Base-by-base conservation (phyloP, 2,329 filamentous ascomycete genomes). In the Massarina eburnea region DNA sequence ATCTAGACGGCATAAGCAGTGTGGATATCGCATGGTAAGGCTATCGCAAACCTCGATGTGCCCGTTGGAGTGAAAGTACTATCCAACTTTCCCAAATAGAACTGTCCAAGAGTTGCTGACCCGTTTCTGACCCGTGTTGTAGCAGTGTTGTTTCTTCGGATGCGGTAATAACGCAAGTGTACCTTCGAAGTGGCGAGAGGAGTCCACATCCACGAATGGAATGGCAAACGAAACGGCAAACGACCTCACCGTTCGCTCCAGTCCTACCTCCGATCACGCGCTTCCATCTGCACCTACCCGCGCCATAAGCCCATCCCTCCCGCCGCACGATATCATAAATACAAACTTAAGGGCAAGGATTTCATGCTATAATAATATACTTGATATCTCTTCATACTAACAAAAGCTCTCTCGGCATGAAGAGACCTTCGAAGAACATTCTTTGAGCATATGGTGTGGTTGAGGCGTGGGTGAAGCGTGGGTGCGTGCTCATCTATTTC, bases 391-490 rank as follows among this genome's bases (percentile, higher is more conserved):
- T 44, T 38, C 24, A 37, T 38, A 39, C 41, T 44, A 44, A 38
- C 22, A 24, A 38, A 44, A 44, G 41, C 33, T 44, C 41, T 1
- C 14, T 15, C 33, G 18, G 40, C 40, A 42, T 42, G 21, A 42
- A 12, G 18, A 37, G 17, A 18, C 10, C 15, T 44, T 44, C 27
- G 24, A 26, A 38, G 26, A 33, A 37, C n/a, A 17, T 39, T 38
- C 35, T 37, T 2, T 22, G 21, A 26, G n/a, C 14, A 22, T 19
- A 19, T 15, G 33, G 33, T 44, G 33, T 38, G 41, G 41, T 37
- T 19, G 24, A 15, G 18, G 8, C 7, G 14, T 8, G 32, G 24
- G 9, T 22, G 33, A 20, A 19, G 20, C 5, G 21, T 29, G 19
- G 9, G 14, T 20, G 10, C 9, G n/a, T 37, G 8, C n/a, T 38